These are phyloP conservation scores for Leccinum olivaceopallidum DNA, from an alignment of 768 basidiomycete genomes.

Conservation along the genomic window DNA sequence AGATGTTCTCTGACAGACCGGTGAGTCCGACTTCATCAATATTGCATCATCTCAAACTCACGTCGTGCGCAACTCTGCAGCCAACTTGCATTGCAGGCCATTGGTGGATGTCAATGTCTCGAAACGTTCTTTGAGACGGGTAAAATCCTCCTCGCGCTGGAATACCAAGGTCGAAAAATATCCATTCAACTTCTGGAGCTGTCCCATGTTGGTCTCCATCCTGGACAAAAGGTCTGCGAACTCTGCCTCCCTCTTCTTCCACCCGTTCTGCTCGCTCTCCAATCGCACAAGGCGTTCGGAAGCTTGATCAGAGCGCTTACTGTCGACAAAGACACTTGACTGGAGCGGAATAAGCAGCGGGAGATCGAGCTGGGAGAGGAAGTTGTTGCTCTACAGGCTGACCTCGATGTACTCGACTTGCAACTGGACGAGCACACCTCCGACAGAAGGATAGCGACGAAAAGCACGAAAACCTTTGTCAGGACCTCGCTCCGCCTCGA, in stretches of 20 bases:
- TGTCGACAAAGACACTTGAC: conserved; percentile 78
- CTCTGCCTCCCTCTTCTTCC: conserved; percentile 63
- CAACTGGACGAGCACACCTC: conserved; percentile 79
- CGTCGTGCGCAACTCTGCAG: conserved; percentile 64
- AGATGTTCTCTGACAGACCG: conserved; percentile 53
- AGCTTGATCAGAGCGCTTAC: conserved; percentile 80
- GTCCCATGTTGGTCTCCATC: conserved; percentile 60
- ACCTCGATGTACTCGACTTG: conserved; percentile 81
- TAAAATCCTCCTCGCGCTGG: conserved; percentile 80
- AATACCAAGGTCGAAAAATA: conserved; percentile 67
- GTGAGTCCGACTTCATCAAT: conserved; percentile 2
- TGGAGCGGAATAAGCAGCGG: conserved; percentile 83
- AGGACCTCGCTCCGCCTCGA: conserved; percentile 18
- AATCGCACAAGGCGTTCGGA: conserved; percentile 82
- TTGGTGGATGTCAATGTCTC: conserved; percentile 48
- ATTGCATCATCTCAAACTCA: conserved; percentile 34
- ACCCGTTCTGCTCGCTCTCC: conserved; percentile 73
- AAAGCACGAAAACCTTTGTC: conserved; percentile 67
- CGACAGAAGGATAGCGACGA: conserved; percentile 80
- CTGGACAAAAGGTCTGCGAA: conserved; percentile 56
- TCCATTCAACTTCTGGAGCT: conserved; percentile 60
- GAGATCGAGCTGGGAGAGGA: conserved; percentile 88
- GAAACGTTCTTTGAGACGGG: conserved; percentile 71
- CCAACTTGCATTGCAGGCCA: conserved; percentile 73
- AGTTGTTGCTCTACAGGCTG: conserved; percentile 72